Base-by-base conservation (phyloP, 169 alveolate species). In the Babesia divergens region DNA sequence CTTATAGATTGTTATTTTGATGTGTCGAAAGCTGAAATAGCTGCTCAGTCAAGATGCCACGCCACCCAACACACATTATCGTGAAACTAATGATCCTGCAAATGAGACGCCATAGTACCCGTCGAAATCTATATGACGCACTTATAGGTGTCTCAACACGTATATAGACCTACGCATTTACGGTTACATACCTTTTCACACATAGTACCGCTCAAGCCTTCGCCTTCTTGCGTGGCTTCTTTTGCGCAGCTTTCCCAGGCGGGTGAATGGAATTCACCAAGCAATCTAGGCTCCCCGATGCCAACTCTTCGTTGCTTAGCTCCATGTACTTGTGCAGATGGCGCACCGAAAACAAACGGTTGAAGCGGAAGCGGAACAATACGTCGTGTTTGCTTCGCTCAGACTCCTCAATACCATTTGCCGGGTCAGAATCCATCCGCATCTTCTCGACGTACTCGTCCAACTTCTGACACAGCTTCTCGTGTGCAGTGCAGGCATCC, bases 401-500 rank as follows among this genome's bases (percentile, higher is more conserved):
- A 31, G 69, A 28, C 54, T 67, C 86, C 38, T 77, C 84, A 18
- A 86, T 82, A 51, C 71, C 90, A 40, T 86, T 82, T n/a, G 62
- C 77, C 0, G 92, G 92, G 37, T 86, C 92, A 40, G 76, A 83
- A 62, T 86, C 92, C 51, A 86, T 86, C 31, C 60, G 80, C 84
- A 86, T 70, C 75, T 86, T 86, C 74, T 80, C 72, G 44, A 64
- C 52, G 66, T 82, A 86, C 40, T 86, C 90, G 18, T 74, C 84
- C 49, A 86, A 51, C 74, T 82, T 86, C 32, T 68, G 86, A 20
- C 50, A 40, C 44, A 86, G 51, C 66, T 72, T 74, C 29, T 55
- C 56, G 35, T 38, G 24, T 11, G 64, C 60, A 44, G 53, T 79
- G 35, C 16, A 16, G 16, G 79, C 59, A 8, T 50, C 54, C 24